Evolutionary conservation across 495 filamentous ascomycete species (phyloP).

Genomic region (Baudoinia panamericana): DNA sequence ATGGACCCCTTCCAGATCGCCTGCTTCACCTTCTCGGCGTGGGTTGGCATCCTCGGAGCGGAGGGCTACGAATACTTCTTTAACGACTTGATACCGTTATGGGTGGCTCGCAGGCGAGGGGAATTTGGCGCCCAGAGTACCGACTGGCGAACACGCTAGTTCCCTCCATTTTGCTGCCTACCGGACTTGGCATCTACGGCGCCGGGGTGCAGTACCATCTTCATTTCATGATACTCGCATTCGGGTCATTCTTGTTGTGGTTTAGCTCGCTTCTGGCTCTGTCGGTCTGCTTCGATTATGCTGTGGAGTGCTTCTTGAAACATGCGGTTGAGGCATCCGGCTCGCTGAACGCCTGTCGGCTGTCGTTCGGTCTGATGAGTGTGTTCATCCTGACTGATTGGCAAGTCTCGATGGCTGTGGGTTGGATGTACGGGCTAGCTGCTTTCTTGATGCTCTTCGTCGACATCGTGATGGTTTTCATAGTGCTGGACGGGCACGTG

Average conservation of each 20-base stretch:
- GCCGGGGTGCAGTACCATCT: slow-evolving; percentile 12
- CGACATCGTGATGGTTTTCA: slow-evolving; percentile 4
- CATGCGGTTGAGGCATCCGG: background rate
- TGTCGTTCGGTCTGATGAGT: slow-evolving; percentile 3
- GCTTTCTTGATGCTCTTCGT: slow-evolving; percentile 5
- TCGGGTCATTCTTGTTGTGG: slow-evolving; percentile 6
- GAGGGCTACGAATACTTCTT: slow-evolving; percentile 11
- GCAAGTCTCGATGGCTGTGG: background rate
- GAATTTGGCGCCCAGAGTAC: slow-evolving; percentile 11
- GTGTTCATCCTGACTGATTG: slow-evolving; percentile 2
- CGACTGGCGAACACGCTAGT: slow-evolving; percentile 3
- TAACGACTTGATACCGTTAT: slow-evolving; percentile 10
- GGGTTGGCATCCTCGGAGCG: slow-evolving; percentile 9
- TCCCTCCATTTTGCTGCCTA: slow-evolving; percentile 3
- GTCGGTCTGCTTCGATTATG: slow-evolving; percentile 10
- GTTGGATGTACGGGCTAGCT: slow-evolving; percentile 3
- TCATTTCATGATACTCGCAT: slow-evolving; percentile 11
- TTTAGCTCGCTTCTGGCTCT: slow-evolving; percentile 5
- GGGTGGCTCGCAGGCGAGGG: slow-evolving; percentile 1
- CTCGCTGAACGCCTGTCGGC: background rate
- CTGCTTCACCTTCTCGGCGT: slow-evolving; percentile 5
- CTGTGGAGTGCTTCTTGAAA: slow-evolving; percentile 4
- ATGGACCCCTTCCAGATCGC: slow-evolving; percentile 3
- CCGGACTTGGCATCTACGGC: slow-evolving; percentile 10
- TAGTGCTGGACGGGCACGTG: slow-evolving; percentile 2